Conservation (phyloP, 192 early-diverging fungal genomes). For the Backusella tarrabulga region DNA sequence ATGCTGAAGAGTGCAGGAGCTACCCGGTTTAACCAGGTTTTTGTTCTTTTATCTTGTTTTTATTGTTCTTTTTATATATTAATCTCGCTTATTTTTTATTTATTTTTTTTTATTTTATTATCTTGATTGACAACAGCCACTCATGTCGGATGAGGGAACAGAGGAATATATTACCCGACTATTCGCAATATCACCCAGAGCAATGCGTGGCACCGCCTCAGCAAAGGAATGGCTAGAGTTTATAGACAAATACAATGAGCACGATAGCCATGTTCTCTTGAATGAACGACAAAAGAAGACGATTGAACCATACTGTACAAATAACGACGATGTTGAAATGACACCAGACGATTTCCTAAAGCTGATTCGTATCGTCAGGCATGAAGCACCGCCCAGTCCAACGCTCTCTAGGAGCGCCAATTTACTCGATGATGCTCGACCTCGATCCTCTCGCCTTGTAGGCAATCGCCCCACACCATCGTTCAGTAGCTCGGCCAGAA, state of each 20-base stretch:
- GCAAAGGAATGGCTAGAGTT: constrained; percentile 29
- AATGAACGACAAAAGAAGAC: constrained; percentile 29
- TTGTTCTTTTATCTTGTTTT: background rate
- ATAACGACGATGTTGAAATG: constrained; percentile 42
- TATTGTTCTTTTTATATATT: background rate
- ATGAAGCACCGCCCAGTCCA: background rate
- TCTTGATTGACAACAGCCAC: background rate
- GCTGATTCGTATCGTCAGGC: constrained; percentile 17
- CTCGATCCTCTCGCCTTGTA: background rate
- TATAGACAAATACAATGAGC: constrained; percentile 31
- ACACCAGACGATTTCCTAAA: constrained; percentile 41
- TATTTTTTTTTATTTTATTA: background rate
- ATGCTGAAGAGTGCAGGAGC: background rate
- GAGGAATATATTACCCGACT: background rate
- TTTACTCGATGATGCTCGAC: background rate
- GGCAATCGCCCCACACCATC: background rate
- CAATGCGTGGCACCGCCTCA: constrained; percentile 23
- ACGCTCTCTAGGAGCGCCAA: background rate
- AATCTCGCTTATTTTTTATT: background rate
- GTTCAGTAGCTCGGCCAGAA: background rate
- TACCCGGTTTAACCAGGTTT: background rate
- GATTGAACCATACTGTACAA: constrained; percentile 29
- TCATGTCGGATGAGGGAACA: background rate
- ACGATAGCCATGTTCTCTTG: constrained; percentile 22
- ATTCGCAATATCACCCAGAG: background rate